phyloP scores from a whole-genome alignment of 2,329 filamentous ascomycete genomes.

The Cladosporium sp. region DNA sequence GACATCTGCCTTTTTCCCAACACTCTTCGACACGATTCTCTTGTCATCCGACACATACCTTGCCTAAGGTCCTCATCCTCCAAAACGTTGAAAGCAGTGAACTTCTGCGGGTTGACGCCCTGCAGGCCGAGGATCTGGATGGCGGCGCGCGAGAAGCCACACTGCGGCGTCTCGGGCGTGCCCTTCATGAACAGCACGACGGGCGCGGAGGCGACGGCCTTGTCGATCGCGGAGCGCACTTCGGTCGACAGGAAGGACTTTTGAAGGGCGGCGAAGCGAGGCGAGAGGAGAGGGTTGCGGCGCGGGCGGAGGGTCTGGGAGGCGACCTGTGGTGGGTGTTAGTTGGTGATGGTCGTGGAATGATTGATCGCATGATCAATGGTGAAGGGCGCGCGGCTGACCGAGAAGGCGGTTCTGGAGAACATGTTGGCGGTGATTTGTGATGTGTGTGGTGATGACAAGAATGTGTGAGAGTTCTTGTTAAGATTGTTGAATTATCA shows the following conservation, averaged over 20 bases:
- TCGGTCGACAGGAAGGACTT: conserved; percentile 74
- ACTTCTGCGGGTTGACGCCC: conserved; percentile 91
- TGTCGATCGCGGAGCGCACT: conserved; percentile 80
- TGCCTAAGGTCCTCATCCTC: conserved; percentile 83
- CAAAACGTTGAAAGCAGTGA: conserved; percentile 96
- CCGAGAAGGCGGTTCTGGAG: conserved; percentile 27
- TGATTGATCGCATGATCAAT: not conserved
- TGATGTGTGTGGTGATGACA: conserved; percentile 9
- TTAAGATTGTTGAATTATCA: conserved; percentile 1
- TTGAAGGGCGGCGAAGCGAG: conserved; percentile 44
- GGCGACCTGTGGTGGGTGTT: conserved; percentile 36
- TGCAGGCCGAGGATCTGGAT: conserved; percentile 95
- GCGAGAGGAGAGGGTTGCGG: conserved; percentile 36
- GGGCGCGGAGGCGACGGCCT: conserved; percentile 79
- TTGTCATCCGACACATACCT: conserved; percentile 54
- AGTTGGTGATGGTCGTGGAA: not conserved
- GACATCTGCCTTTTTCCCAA: not conserved
- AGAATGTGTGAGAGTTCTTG: not conserved
- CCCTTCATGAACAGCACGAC: conserved; percentile 99
- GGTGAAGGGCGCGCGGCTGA: conserved; percentile 15
- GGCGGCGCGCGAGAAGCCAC: conserved; percentile 90
- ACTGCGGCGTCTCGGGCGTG: conserved; percentile 91
- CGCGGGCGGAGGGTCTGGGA: conserved; percentile 42
- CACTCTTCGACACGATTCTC: not conserved
- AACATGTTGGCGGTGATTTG: conserved; percentile 25